Evolutionary conservation across 2,329 filamentous ascomycete species (phyloP).

Genomic region (Aspergillus ustus): DNA sequence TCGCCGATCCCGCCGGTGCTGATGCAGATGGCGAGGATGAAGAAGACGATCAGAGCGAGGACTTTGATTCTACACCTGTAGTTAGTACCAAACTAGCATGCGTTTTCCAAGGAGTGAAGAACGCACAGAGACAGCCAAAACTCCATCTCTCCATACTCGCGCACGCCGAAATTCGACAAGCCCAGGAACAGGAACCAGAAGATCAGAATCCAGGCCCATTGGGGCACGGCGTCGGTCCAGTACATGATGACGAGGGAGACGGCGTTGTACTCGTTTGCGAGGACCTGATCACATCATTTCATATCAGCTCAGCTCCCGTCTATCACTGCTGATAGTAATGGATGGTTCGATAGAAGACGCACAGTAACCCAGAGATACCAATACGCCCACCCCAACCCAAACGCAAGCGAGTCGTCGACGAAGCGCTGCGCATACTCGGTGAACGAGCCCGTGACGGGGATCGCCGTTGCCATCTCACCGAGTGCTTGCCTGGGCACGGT

Average conservation of each 20-base stretch:
- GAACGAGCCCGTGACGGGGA: conserved; percentile 76
- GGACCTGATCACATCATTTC: neutral
- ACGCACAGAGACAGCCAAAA: conserved; percentile 70
- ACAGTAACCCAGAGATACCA: conserved; percentile 72
- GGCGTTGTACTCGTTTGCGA: conserved; percentile 18
- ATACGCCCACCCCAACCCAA: conserved; percentile 82
- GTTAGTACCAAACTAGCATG: no score
- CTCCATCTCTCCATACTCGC: conserved; percentile 73
- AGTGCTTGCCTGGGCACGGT: conserved; percentile 38
- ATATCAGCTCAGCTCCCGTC: no score
- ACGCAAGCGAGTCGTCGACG: conserved; percentile 68
- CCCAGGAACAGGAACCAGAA: conserved; percentile 73
- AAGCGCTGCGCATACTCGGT: conserved; percentile 80
- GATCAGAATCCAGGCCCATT: conserved; percentile 67
- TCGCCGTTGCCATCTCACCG: conserved; percentile 74
- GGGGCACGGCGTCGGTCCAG: conserved; percentile 66
- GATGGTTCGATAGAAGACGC: conserved; percentile 71
- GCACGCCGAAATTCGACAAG: conserved; percentile 72
- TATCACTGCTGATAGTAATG: conserved; percentile 42
- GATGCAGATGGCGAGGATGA: conserved; percentile 76
- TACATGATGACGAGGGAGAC: conserved; percentile 69
- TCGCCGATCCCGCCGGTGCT: conserved; percentile 68
- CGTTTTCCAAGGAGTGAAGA: no score
- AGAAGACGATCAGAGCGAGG: conserved; percentile 76
- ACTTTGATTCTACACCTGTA: conserved; percentile 55